Evolutionary conservation across 371 early-diverging fungal species (phyloP), one percentile per base, ranked within the genome.

Genomic region (Apophysomyces variabilis): DNA sequence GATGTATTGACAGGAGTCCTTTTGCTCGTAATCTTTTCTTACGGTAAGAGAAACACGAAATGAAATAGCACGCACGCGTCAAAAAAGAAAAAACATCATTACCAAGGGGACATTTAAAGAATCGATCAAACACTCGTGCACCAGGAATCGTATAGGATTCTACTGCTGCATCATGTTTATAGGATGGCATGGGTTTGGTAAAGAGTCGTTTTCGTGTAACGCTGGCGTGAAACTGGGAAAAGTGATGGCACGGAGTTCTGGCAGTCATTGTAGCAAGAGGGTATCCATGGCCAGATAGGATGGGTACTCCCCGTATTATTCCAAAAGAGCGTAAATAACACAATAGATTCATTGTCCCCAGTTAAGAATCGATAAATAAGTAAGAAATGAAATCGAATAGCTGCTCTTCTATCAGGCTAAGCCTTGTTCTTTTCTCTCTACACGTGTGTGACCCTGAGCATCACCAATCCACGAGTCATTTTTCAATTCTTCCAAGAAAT

Each of bases 111-210:
- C 82, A 80, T 18, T 84, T 72, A 61, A 89, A 89, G 73, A 73
- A 88, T 60, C 87, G 82, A 18, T 89, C 87, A 66, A 70, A 86
- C 5, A 88, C 86, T 47, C 72, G 74, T 16, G 87, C 89, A 12
- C 89, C 89, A 32, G 87, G 79, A 47, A 89, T 83, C 13, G 66
- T 58, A 50, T 80, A 89, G 7, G 77, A 67, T 68, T 89, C 89
- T 12, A 87, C 78, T 4, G 59, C 57, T 43, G 72, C 38, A 57
- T 77, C 74, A 65, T 79, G 16, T 9, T 21, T 18, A 21, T 21
- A 21, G 21, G 35, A 18, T 21, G 16, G 21, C 54, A 50, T 50
- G 16, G 5, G 54, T 21, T 0, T 50, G 21, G 54, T 21, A 26
- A 21, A 50, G 8, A 50, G 8, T 16, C 21, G 54, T 5, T 5